Evolutionary conservation across 2,329 filamentous ascomycete genomes (phyloP), one percentile per base, ranked within the genome.

Genomic region (Colletotrichum noveboracense): DNA sequence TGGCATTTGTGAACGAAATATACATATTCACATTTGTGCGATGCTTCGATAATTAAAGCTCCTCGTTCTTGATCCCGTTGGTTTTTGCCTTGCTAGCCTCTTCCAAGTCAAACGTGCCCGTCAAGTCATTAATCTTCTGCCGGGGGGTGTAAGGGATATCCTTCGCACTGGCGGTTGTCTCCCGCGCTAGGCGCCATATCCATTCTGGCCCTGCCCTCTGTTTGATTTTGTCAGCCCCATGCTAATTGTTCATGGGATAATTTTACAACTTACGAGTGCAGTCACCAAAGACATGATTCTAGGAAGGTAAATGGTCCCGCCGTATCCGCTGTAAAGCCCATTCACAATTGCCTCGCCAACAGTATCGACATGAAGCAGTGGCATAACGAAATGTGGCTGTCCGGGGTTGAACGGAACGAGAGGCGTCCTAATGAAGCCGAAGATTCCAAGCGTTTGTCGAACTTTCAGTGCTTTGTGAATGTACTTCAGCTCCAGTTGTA

Each of bases 351-450:
- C 72, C 62, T 84, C 80, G 26, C 79, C 78, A 0, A 84, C 83
- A 3, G 81, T 82, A 24, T 84, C 81, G 2, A 83, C 81, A 30
- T 84, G 79, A 10, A 85, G 66, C 14, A 84, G 52, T 3, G 83
- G 83, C 18, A 81, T 76, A 6, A 83, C 7, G 16, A 84, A 84
- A 62, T 80, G 77, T 8, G 78, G 76, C 36, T 81, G 77, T 2
- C 77, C 75, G 1, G 79, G 79, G 7, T 79, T 72, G 14, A 82
- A 81, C 24, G 78, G 76, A 16, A 84, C 70, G 1, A 84, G 76
- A 7, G 83, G 82, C 14, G 83, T 85, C 6, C 79, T 78, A 70
- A 83, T 80, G 69, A 83, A 84, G 70, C 81, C 79, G 65, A 82
- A 80, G 28, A 84, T 80, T 1, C 76, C 80, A 4, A 83, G 70